Base-by-base conservation (phyloP, 2,329 filamentous ascomycete genomes). In the Penicillium sp. region DNA sequence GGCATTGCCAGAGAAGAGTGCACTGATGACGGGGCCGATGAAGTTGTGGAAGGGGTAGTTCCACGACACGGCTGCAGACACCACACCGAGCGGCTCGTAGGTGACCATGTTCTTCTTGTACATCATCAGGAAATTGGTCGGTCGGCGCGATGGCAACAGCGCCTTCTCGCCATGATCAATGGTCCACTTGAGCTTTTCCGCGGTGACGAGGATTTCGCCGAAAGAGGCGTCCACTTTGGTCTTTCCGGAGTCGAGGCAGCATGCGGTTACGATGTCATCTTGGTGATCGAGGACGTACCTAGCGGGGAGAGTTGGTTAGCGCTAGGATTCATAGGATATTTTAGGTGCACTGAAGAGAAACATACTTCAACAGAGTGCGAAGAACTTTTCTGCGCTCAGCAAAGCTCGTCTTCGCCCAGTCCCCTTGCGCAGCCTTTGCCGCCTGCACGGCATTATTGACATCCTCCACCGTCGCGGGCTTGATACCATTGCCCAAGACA, bases 11-110 rank as follows among this genome's bases (percentile, higher is more conserved):
- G 93, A 84, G 73, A 98, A 98, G 52, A 98, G 84, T 16, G 91
- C 88, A 66, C 91, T 93, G 72, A 98, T 96, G 65, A 97, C 85
- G 14, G 94, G 95, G 0, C 91, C 92, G 49, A 98, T 86, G 63
- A 98, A 82, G 77, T 99, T 99, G 79, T 99, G 95, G 77, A 98
- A 96, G 46, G 91, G 88, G 73, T 92, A 98, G 80, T 99, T 99
- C 95, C 95, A 99, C 72, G 90, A 95, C 44, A 99, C 92, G 54
- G 94, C 89, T 18, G 95, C 94, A 11, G 92, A 89, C 6, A 99
- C 91, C 37, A 99, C 92, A 16, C 95, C 95, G 19, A 98, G 81
- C 14, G 95, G 94, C 77, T 99, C 93, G 76, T 96, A 99, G 51
- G 85, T 81, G 31, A 99, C 92, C 62, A 88, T 89, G 72, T 97